Evolutionary conservation across 495 filamentous ascomycete genomes (phyloP).

Genomic region (Lophiotrema nucula): DNA sequence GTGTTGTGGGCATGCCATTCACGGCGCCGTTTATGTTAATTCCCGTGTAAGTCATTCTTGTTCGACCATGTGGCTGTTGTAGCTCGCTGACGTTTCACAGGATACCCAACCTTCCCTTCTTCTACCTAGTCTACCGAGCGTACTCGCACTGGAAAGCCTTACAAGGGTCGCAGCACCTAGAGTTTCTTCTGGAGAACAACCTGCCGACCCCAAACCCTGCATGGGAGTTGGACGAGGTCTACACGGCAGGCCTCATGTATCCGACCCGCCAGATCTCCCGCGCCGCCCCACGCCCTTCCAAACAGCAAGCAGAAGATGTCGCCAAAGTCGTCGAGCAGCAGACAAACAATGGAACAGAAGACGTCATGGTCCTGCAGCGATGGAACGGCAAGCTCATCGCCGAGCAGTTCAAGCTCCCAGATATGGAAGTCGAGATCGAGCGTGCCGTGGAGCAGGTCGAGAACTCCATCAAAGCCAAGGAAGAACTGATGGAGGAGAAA

Average conservation of each 20-base stretch:
- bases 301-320: slow-evolving; percentile 49
- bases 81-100: slow-evolving; percentile 47
- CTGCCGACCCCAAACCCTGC: slow-evolving; percentile 65
- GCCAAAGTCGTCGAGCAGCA: slow-evolving; percentile 61
- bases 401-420: slow-evolving; percentile 57
- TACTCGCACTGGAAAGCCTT: slow-evolving; percentile 75
- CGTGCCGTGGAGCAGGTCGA: slow-evolving; percentile 86
- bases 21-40: slow-evolving; percentile 76
- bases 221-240: slow-evolving; percentile 67
- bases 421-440: slow-evolving; percentile 84
- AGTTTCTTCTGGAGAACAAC: slow-evolving; percentile 71
- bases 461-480: slow-evolving; percentile 45
- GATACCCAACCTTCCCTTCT: slow-evolving; percentile 94
- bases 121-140: slow-evolving; percentile 83
- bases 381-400: slow-evolving; percentile 49
- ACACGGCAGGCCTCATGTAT: slow-evolving; percentile 48
- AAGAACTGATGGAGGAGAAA: slow-evolving; percentile 54
- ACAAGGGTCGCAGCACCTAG: slow-evolving; percentile 78
- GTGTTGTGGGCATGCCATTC: slow-evolving; percentile 79
- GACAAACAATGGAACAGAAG: slow-evolving; percentile 37
- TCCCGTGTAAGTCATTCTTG: slow-evolving; percentile 64
- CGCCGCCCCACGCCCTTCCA: slow-evolving; percentile 33
- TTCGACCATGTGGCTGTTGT: neutral
- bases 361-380: slow-evolving; percentile 43
- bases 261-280: slow-evolving; percentile 37